These are phyloP conservation scores for Tarenaya hassleriana DNA, from an alignment of 345 rosid genomes.

Conservation along the genomic window DNA sequence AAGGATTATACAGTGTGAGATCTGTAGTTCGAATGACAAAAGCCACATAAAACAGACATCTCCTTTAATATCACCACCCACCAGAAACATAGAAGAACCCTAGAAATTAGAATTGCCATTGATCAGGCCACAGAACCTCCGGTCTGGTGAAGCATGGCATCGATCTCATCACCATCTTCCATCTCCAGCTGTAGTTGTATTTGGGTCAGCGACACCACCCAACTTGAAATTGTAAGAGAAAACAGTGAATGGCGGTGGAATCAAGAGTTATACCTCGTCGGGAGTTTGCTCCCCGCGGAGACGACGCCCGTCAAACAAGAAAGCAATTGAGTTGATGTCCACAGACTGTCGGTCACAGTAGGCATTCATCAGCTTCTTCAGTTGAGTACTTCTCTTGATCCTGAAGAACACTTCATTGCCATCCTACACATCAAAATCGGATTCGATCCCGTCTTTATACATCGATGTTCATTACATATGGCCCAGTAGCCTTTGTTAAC, in stretches of 20 bases:
- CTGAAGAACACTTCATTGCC: conserved; percentile 83
- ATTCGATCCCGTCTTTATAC: too few relatives aligned
- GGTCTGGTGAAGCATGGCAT: conserved; percentile 82
- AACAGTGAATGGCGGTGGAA: background rate
- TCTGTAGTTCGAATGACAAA: too few relatives aligned
- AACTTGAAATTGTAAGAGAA: background rate
- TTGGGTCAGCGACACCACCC: background rate
- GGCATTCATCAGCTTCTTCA: conserved; percentile 86
- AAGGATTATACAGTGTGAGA: too few relatives aligned
- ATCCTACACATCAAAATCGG: conserved; percentile 36
- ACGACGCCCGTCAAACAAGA: conserved; percentile 85
- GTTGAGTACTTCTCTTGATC: conserved; percentile 79
- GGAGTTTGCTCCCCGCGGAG: conserved; percentile 82
- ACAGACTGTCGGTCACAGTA: conserved; percentile 82
- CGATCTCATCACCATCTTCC: conserved; percentile 91
- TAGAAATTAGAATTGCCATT: too few relatives aligned
- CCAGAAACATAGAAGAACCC: too few relatives aligned
- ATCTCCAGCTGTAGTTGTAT: conserved; percentile 57
- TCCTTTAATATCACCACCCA: too few relatives aligned
- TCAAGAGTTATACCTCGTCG: conserved; percentile 48
- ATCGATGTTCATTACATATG: too few relatives aligned
- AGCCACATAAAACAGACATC: too few relatives aligned
- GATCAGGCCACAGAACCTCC: conserved; percentile 29
- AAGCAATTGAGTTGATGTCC: conserved; percentile 68
- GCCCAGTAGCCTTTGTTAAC: too few relatives aligned